Base-by-base conservation (phyloP, 2,329 filamentous ascomycete genomes). In the Trichophyton schoenleinii region DNA sequence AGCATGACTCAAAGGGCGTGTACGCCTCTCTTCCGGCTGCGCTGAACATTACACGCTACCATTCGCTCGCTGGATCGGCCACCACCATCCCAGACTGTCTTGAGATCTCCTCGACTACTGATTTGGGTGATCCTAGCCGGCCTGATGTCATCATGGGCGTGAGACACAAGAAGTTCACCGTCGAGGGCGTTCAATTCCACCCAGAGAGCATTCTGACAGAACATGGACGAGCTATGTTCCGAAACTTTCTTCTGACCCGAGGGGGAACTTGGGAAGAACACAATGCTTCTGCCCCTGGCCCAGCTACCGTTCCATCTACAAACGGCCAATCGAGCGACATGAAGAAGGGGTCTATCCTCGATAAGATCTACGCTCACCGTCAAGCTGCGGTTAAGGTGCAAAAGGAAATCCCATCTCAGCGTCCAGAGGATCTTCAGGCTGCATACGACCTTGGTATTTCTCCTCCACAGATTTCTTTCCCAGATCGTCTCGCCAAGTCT, bases 161-260 rank as follows among this genome's bases (percentile, higher is more conserved):
- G 53, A 86, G 94, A 53, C 94, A 99, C 78, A 96, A 92, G 77
- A 83, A 94, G 70, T 88, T 87, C 69, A 83, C 89, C 1, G 81
- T 97, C n/a, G 94, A 99, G 73, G 94, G 91, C 46, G 94, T 99
- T 15, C 94, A 99, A 71, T 99, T 97, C 68, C 94, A 99, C 68
- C 94, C 94, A 0, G 94, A 99, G 75, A 97, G 92, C 72, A 99
- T 99, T 62, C 78, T 99, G 59, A 96, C 92, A 0, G 90, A 88
- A 53, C 85, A 94, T 62, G 94, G 95, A 2, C 86, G 91, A 41
- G 77, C 82, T 41, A 96, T 99, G 89, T 83, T 99, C 71, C 86
- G 85, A 70, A 99, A 97, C 74, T 99, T 99, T 73, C 77, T 99
- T 63, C 81, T 81, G 62, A 86, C 96, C 81, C 88, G 87, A 67